Conservation (phyloP, 495 filamentous ascomycete genomes). For the Tuber umbilicatum region DNA sequence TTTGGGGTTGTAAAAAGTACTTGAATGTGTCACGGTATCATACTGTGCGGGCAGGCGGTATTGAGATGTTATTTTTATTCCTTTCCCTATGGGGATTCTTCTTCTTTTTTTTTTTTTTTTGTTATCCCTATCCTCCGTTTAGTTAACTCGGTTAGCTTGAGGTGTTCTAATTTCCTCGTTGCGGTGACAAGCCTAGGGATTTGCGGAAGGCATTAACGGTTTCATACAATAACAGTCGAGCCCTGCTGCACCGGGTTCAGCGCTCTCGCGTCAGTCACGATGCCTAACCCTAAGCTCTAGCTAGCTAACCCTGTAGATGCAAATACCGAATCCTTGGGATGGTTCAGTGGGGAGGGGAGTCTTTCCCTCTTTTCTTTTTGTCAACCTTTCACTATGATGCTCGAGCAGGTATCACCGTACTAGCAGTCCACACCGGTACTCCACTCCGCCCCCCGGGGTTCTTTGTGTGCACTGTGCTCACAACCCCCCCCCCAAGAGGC, state of each 20-base stretch:
- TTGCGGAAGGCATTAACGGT: neutral
- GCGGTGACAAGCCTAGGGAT: neutral
- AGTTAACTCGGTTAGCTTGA: neutral
- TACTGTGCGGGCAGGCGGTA: neutral
- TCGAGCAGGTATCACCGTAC: neutral
- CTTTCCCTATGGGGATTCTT: neutral
- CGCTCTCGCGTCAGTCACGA: constrained; percentile 33
- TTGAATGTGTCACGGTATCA: neutral
- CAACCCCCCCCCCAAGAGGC: neutral
- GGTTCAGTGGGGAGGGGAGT: constrained; percentile 23
- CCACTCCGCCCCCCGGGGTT: neutral
- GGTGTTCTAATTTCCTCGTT: too few relatives aligned
- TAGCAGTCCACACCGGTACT: neutral
- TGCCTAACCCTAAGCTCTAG: constrained; percentile 35
- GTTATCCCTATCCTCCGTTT: neutral
- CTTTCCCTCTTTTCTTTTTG: neutral
- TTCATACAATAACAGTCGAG: neutral
- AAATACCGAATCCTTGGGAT: constrained; percentile 40
- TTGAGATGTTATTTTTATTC: neutral
- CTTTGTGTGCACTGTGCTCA: neutral
- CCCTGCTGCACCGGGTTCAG: constrained; percentile 34
- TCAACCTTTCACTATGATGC: neutral
- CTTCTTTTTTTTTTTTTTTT: neutral
- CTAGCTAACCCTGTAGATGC: constrained; percentile 34
- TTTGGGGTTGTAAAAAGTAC: neutral